Conservation (phyloP, 202 grass and related monocot genomes). For the Hordeum pubiflorum region DNA sequence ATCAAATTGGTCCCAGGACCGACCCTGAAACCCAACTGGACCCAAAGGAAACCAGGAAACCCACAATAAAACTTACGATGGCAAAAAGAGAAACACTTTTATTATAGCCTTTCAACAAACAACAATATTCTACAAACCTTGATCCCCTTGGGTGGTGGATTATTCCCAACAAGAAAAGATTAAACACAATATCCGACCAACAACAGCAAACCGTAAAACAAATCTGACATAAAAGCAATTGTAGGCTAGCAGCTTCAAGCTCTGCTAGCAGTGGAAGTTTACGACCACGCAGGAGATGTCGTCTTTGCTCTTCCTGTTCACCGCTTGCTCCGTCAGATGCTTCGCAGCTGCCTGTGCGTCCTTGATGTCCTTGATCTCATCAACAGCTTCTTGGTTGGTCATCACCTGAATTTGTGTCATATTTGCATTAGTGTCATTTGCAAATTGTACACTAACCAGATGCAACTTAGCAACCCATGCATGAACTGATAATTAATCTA, state of each 20-base stretch:
- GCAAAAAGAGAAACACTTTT: not conserved
- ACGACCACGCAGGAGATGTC: constrained; percentile 83
- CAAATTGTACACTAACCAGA: not conserved
- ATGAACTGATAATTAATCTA: not conserved
- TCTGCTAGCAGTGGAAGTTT: constrained; percentile 46
- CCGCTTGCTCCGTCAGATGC: constrained; percentile 62
- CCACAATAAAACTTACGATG: not conserved
- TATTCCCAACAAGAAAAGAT: constrained; percentile 11
- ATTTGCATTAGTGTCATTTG: not conserved
- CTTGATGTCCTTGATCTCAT: constrained; percentile 71
- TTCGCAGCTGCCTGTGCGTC: constrained; percentile 64
- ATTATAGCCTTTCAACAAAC: constrained; percentile 19
- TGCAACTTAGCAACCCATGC: not conserved
- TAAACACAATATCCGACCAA: constrained; percentile 6
- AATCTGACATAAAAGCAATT: constrained; percentile 3
- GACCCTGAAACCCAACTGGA: not conserved
- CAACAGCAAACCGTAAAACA: not conserved
- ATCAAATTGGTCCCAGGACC: not conserved
- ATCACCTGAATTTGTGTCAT: constrained; percentile 53
- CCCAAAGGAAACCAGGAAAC: not conserved
- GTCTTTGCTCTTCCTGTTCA: constrained; percentile 68
- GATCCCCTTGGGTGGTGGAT: not conserved
- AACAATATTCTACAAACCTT: constrained; percentile 26
- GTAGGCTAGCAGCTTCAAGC: not conserved
- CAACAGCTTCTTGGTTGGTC: constrained; percentile 75